Percentiles rank a stretch among this genome's conserved stretches.
These are phyloP conservation scores for Ophiostoma ulmi DNA, from an alignment of 2,329 filamentous ascomycete genomes.

Conservation along the genomic window DNA sequence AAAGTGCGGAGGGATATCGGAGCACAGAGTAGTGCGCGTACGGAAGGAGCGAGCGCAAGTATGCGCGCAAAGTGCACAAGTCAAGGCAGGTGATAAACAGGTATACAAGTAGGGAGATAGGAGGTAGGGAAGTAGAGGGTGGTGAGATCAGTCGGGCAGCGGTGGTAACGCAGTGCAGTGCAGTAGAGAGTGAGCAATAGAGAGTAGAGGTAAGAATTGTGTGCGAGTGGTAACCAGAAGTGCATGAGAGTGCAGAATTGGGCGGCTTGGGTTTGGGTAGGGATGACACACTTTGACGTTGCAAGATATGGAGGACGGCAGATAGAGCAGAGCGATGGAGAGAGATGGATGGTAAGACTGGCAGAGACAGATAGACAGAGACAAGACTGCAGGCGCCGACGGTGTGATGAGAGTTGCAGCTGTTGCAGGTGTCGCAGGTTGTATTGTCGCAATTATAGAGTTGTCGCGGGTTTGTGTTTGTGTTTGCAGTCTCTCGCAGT, in stretches of 20 bases:
- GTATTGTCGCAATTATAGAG: background rate
- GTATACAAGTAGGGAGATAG: background rate
- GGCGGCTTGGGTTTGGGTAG: background rate
- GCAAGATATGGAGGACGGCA: background rate
- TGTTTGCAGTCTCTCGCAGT: no score
- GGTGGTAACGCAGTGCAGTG: background rate
- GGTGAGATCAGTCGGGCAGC: constrained; percentile 7
- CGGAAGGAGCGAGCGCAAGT: constrained; percentile 2
- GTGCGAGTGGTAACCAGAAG: background rate
- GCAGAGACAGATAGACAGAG: background rate
- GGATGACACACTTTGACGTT: background rate
- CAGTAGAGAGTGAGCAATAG: background rate
- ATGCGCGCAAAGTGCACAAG: constrained; percentile 1
- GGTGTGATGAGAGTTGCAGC: background rate
- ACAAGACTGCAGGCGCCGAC: background rate
- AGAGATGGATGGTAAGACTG: background rate
- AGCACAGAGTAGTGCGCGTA: constrained; percentile 6
- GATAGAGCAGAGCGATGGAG: background rate
- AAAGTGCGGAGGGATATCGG: background rate
- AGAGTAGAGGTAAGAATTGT: background rate
- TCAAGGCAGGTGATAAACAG: background rate
- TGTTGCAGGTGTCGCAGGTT: background rate
- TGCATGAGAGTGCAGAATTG: background rate
- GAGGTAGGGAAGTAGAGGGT: background rate
- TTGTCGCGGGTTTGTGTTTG: no score